Percentiles rank a stretch among this genome's conserved stretches.
Evolutionary conservation across 768 basidiomycete genomes (phyloP).

Genomic region (Mycena vitilis): DNA sequence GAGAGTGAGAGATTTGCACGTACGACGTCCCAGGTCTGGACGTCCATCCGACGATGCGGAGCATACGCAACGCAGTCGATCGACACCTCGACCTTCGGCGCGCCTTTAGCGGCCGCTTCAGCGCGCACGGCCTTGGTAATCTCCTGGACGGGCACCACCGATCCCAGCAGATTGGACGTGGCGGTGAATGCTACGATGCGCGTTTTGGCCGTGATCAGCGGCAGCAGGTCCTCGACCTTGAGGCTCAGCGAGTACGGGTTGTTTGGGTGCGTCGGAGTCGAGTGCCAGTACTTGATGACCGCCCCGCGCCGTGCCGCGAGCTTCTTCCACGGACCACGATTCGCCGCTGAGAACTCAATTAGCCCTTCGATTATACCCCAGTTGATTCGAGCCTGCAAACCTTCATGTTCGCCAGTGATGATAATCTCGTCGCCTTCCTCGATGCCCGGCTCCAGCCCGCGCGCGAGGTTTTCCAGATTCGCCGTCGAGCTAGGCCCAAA

Average conservation of each 20-base stretch:
- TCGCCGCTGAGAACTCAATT: conserved; percentile 62
- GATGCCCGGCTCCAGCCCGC: conserved; percentile 68
- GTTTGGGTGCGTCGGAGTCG: conserved; percentile 56
- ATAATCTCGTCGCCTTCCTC: conserved; percentile 77
- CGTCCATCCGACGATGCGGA: conserved; percentile 78
- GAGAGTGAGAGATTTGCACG: background rate
- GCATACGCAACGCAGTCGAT: conserved; percentile 87
- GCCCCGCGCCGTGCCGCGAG: conserved; percentile 70
- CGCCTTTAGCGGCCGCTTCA: conserved; percentile 64
- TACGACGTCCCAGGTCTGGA: conserved; percentile 76
- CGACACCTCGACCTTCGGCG: conserved; percentile 70
- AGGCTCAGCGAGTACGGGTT: conserved; percentile 77
- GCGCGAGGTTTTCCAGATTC: conserved; percentile 75
- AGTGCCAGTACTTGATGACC: conserved; percentile 69
- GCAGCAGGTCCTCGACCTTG: conserved; percentile 65
- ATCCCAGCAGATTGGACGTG: conserved; percentile 82
- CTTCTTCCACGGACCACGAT: conserved; percentile 81
- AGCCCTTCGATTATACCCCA: conserved; percentile 8
- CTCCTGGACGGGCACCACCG: conserved; percentile 69
- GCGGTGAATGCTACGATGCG: conserved; percentile 80
- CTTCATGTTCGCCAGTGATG: conserved; percentile 84
- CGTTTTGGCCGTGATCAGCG: conserved; percentile 72
- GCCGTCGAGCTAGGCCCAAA: conserved; percentile 76
- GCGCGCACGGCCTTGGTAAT: conserved; percentile 63
- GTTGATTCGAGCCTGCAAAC: conserved; percentile 51